Percentiles rank a stretch among this genome's conserved stretches.
Evolutionary conservation across 768 basidiomycete species (phyloP).

Genomic region (Amanita pallidorosea): DNA sequence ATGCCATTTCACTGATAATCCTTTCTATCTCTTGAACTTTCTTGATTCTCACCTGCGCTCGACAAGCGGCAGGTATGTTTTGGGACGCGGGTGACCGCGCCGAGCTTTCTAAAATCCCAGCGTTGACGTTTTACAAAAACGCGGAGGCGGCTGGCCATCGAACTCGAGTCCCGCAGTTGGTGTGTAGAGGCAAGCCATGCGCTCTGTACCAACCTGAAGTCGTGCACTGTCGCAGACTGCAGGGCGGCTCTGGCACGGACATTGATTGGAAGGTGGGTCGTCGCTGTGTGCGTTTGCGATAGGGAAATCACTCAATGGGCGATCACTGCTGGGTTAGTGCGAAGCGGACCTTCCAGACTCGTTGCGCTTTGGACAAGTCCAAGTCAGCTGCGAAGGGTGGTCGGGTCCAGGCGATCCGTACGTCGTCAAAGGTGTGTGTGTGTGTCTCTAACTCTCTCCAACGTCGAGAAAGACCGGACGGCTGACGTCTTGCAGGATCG

Average conservation of each 20-base stretch:
- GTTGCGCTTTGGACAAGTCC: constrained; percentile 74
- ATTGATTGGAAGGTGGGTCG: constrained; percentile 79
- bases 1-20: constrained; percentile 3
- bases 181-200: constrained; percentile 75
- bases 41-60: neutral
- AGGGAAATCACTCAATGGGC: too few species aligned
- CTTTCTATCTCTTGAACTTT: neutral
- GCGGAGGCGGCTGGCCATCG: constrained; percentile 56
- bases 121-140: constrained; percentile 73
- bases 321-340: constrained; percentile 37
- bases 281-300: too few species aligned
- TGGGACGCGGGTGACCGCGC: constrained; percentile 32
- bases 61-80: constrained; percentile 28
- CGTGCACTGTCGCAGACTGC: constrained; percentile 71
- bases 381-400: constrained; percentile 91
- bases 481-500: constrained; percentile 42
- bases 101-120: constrained; percentile 58
- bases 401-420: constrained; percentile 68
- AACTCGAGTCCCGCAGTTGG: constrained; percentile 68
- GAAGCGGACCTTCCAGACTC: constrained; percentile 81
- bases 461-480: neutral
- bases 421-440: constrained; percentile 65
- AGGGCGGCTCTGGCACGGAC: constrained; percentile 63
- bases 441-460: too few species aligned
- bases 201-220: constrained; percentile 70